Evolutionary conservation across 225 moss, liverwort and hornwort species (phyloP).

Genomic region (Bryum argenteum): DNA sequence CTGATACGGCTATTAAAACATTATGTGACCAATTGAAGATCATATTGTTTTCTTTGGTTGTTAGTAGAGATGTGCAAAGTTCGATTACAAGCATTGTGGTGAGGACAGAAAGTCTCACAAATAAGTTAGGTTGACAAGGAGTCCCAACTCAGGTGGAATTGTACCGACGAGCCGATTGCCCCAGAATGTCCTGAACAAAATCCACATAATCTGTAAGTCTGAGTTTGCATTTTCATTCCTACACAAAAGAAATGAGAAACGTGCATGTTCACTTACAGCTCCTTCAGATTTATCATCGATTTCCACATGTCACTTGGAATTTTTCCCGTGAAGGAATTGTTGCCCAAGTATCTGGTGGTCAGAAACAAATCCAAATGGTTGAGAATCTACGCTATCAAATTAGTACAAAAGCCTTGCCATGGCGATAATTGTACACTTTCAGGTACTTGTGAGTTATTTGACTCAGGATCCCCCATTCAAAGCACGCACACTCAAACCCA

Average conservation of each 20-base stretch:
- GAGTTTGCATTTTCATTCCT: background rate
- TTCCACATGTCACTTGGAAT: conserved; percentile 34
- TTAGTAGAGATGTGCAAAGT: no score
- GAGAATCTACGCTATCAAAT: no score
- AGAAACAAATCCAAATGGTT: background rate
- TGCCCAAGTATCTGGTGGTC: conserved; percentile 42
- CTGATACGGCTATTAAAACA: no score
- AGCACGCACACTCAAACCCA: no score
- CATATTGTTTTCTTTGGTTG: no score
- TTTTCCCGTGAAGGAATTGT: conserved; percentile 43
- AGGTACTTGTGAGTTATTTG: no score
- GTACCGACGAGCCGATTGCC: conserved; percentile 35
- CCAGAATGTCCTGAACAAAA: conserved; percentile 44
- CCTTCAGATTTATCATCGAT: conserved; percentile 34
- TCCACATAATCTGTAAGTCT: background rate
- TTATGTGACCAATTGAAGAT: no score
- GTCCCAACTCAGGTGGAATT: conserved; percentile 36
- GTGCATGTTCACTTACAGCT: conserved; percentile 35
- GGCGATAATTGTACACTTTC: no score
- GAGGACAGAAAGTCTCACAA: conserved; percentile 28
- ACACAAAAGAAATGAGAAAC: background rate
- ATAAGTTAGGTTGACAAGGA: conserved; percentile 46
- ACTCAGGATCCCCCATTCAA: no score
- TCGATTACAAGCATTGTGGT: background rate
- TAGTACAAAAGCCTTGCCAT: no score